Evolutionary conservation across 2,329 filamentous ascomycete species (phyloP), one percentile per base, ranked within the genome.

Genomic region (Penicillium fuscoglaucum): DNA sequence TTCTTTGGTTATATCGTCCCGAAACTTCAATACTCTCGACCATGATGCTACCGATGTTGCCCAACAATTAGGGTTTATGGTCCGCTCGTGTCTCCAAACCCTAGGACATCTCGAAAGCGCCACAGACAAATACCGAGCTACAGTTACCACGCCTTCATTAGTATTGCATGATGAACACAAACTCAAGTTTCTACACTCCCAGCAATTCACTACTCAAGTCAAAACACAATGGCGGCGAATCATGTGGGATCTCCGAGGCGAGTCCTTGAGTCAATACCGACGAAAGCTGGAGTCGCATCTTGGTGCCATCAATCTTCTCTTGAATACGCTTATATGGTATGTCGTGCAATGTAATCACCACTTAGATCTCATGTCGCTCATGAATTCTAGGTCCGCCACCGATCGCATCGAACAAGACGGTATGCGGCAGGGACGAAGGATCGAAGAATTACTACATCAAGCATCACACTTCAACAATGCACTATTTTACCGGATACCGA

Each of bases 261-360:
- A 59, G 15, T 51, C 52, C 1, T 40, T 59, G 19, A 55, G 19
- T 15, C 35, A 28, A 15, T 55, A 59, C 6, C 48, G 57, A 13
- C 46, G 33, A 10, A 52, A 59, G 28, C 52, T 59, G 19, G 46
- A 59, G 37, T 37, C 43, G 7, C 52, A 56, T 48, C 55, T 43
- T 9, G 41, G 19, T 56, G 31, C 47, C 3, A 39, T 52, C 9
- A 59, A 52, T 13, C 15, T 56, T 4, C 9, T 55, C 15, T 45
- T 59, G 17, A 59, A 19, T 21, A 47, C 52, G 1, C 50, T 45
- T 4, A 28, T 51, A 50, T 59, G 33, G 52, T 55, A 5, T 12
- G 45, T 31, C 13, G 6, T 15, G 1, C 13, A 19, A 17, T 10
- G 3, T 17, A 3, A 9, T n/a, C 19, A 8, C 4, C 17, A 15